phyloP scores from a whole-genome alignment of 2,329 filamentous ascomycete species.

The Curvularia verruculosa region DNA sequence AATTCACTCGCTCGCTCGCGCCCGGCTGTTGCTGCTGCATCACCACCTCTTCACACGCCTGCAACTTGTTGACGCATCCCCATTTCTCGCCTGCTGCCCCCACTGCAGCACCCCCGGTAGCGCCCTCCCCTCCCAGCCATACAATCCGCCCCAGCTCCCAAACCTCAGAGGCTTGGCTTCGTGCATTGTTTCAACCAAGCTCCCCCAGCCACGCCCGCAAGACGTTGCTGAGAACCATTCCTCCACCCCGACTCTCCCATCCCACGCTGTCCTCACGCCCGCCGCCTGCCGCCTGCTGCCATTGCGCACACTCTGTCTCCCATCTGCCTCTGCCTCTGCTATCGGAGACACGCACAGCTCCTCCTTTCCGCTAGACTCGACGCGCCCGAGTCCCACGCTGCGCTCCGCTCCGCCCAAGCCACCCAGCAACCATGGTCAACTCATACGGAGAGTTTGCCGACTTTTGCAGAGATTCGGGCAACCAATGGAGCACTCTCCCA shows the following conservation, averaged over 20 bases:
- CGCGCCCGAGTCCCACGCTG: constrained; percentile 30
- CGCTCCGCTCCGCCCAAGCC: constrained; percentile 25
- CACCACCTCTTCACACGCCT: too few species aligned
- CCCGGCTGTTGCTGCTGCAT: too few species aligned
- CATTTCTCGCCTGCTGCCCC: not conserved
- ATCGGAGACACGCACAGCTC: not conserved
- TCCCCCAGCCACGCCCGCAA: constrained; percentile 26
- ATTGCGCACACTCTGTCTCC: constrained; percentile 10
- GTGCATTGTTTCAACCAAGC: constrained; percentile 26
- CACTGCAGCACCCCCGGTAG: not conserved
- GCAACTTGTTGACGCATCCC: too few species aligned
- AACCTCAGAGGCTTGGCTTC: constrained; percentile 22
- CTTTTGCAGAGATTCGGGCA: constrained; percentile 59
- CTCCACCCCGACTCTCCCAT: constrained; percentile 11
- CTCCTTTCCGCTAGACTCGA: not conserved
- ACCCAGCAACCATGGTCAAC: constrained; percentile 37
- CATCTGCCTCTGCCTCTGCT: constrained; percentile 3
- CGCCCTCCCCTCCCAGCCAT: constrained; percentile 9
- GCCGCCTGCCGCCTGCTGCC: constrained; percentile 14
- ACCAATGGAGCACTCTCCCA: constrained; percentile 48
- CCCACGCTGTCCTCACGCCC: constrained; percentile 15
- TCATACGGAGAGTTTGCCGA: constrained; percentile 50
- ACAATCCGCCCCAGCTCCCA: constrained; percentile 21
- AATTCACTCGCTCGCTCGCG: not conserved
- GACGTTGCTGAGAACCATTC: constrained; percentile 30